phyloP scores from a whole-genome alignment of 164 flowering plant species.

The Vitis rupestris region DNA sequence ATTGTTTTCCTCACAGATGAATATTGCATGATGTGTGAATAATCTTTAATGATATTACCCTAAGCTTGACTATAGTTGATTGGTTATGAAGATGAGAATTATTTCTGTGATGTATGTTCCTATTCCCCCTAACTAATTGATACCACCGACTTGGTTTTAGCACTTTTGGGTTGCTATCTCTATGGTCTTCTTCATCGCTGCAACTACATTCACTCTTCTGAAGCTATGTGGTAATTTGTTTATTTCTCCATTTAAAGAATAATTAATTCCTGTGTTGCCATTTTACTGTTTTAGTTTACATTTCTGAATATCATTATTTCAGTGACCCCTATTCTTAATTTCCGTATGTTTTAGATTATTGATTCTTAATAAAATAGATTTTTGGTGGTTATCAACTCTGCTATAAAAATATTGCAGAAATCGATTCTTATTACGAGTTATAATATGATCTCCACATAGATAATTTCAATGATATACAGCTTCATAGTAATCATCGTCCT shows the following conservation, averaged over 20 bases:
- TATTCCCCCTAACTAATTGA: background rate
- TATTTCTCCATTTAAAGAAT: background rate
- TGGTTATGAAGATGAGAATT: background rate
- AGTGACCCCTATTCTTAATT: no score
- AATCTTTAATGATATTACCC: no score
- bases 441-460: no score
- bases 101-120: background rate
- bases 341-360: background rate
- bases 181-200: conserved; percentile 53
- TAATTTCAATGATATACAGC: background rate
- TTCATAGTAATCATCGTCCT: background rate
- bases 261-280: background rate
- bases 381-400: background rate
- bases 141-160: conserved; percentile 18
- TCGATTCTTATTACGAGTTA: background rate
- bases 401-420: no score
- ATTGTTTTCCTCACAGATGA: no score
- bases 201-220: conserved; percentile 42
- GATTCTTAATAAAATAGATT: background rate
- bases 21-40: no score
- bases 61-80: background rate
- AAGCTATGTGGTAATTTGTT: conserved; percentile 37
- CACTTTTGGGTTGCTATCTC: conserved; percentile 56
- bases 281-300: no score
- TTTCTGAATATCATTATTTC: no score